Percentiles rank a stretch among this genome's conserved stretches.
Evolutionary conservation across 805 yeast species (phyloP).

Genomic region (Candida cerambycidarum): DNA sequence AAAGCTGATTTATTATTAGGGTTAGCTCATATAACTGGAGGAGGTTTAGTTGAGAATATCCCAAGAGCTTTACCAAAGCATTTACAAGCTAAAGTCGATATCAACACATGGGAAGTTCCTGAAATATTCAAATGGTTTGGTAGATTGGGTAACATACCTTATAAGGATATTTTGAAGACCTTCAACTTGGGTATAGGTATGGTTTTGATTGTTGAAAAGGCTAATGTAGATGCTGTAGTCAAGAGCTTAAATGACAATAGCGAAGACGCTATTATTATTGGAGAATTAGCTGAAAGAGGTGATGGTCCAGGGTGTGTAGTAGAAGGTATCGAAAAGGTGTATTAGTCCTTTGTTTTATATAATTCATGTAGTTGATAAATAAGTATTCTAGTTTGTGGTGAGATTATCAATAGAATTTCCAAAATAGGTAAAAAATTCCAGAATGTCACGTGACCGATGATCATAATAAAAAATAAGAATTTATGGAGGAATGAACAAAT

Average conservation of each 20-base stretch:
- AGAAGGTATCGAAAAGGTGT: slow-evolving; percentile 38
- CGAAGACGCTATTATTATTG: slow-evolving; percentile 65
- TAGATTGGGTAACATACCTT: slow-evolving; percentile 85
- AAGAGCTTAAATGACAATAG: slow-evolving; percentile 59
- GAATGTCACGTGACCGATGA: not conserved
- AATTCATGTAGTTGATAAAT: too few relatives aligned
- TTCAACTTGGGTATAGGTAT: slow-evolving; percentile 96
- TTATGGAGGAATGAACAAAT: too few relatives aligned
- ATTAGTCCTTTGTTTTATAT: slow-evolving; percentile 5
- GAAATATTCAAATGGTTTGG: slow-evolving; percentile 94
- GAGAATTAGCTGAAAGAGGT: slow-evolving; percentile 34
- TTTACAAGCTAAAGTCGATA: slow-evolving; percentile 79
- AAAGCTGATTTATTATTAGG: slow-evolving; percentile 72
- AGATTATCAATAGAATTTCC: slow-evolving; percentile 7
- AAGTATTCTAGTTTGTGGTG: too few relatives aligned
- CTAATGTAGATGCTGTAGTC: slow-evolving; percentile 59
- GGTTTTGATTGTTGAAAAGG: slow-evolving; percentile 79
- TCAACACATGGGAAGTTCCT: slow-evolving; percentile 79
- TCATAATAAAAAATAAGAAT: too few relatives aligned
- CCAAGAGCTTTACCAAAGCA: slow-evolving; percentile 89
- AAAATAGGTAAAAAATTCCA: not conserved
- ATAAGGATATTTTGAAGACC: slow-evolving; percentile 80
- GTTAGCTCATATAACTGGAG: slow-evolving; percentile 97
- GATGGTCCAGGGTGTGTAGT: slow-evolving; percentile 66
- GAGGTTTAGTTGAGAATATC: slow-evolving; percentile 93